Base-by-base conservation (phyloP, 257 asterid species). In the Ehretia macrophylla region DNA sequence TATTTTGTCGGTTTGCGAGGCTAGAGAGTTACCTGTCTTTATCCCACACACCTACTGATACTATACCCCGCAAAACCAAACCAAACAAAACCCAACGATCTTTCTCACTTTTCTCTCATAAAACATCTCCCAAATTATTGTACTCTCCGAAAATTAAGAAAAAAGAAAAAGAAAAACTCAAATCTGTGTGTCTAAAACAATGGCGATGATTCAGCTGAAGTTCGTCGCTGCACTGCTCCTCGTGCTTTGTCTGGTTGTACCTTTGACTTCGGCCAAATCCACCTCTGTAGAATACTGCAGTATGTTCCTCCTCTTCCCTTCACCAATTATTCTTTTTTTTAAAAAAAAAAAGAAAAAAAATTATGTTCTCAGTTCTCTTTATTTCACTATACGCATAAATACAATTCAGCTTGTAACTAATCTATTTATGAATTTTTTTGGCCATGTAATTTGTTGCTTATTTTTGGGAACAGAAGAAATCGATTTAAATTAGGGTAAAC, bases 201-300 rank as follows among this genome's bases (percentile, higher is more conserved):
- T 75, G 72, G 70, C 82, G 56, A 69, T 58, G 77, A 52, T 32
- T 49, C 77, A 42, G 59, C 10, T 47, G 59, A 67, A 72, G 55
- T 55, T 59, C 22, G 8, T 64, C 0, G 52, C 32, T 5, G 32
- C 61, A 1, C 54, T 81, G 50, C 11, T 77, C 44, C 11, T 60
- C 46, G 42, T 71, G 53, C 72, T 81, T 10, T 71, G 19, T 47
- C 21, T 79, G 55, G 35, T 79, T 53, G 47, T 68, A 39, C 83
- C 85, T 49, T 35, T 66, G 40, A 40, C 23, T 69, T 71, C 81
- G 10, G 78, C 81, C 44, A 14, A 51, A 35, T 56, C 78, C 60
- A 40, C 73, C 55, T 52, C 38, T 46, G 57, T 79, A 44, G 0
- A 16, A 0, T 72, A 72, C 52, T 81, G 83, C 81, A 48, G 83